Evolutionary conservation across 345 rosid genomes (phyloP), one percentile per base, ranked within the genome.

Genomic region (Populus alba): DNA sequence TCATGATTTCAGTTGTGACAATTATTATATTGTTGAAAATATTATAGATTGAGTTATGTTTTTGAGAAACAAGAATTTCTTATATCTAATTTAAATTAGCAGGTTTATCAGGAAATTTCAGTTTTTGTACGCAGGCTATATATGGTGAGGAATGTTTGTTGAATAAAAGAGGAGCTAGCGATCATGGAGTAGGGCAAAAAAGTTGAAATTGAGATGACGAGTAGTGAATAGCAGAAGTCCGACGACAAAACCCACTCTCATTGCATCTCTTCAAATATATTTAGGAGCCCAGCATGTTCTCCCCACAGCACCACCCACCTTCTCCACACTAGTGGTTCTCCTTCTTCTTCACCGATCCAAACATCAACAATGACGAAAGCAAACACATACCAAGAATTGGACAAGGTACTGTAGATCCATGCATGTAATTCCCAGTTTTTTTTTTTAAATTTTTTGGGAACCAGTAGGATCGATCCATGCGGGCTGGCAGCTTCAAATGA

Each of bases 211-310:
- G 25, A 41, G 35, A 39, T 59, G 75, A 53, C 18, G 62, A 55
- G 11, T 66, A 55, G 7, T 66, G 17, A 23, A 29, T 43, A 41
- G 51, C n/a, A 53, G 51, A 81, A 75, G 68, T 3, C 69, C 78
- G 81, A 81, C 78, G 81, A 81, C 82, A 80, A 75, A 59, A 49
- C 59, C 53, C 5, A 68, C 47, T 78, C 47, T 78, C 70, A 43
- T 3, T 25, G 67, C 31, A 74, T 85, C 77, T 20, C 16, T 65
- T 70, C 15, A 70, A 78, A 83, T 53, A 69, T 70, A 80, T 66
- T 33, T 22, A 5, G 43, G 76, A 38, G 68, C 53, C 77, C 81
- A 70, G 47, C 81, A 69, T 82, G 77, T 47, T 51, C 78, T 53
- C 80, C 82, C 85, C 77, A 70, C 85, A 41, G 23, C 8, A 16